Conservation (phyloP, 371 early-diverging fungal genomes). For the Mortierella sp. region DNA sequence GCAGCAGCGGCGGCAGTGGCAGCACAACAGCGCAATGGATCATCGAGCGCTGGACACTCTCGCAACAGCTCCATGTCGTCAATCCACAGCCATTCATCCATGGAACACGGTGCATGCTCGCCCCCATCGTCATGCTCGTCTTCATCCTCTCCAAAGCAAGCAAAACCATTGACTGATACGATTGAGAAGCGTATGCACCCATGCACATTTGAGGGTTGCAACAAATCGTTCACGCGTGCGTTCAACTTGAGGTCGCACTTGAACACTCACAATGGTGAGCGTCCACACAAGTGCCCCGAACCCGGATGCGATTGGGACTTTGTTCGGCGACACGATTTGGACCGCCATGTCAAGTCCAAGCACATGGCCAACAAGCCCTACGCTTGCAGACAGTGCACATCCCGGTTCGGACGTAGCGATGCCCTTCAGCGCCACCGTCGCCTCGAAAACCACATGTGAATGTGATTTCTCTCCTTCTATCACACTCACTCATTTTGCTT, state of each 20-base stretch:
- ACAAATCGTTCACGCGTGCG: conserved; percentile 80
- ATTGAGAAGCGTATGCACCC: conserved; percentile 52
- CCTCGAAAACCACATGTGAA: conserved; percentile 42
- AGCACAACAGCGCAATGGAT: conserved; percentile 13
- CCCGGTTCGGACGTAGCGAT: conserved; percentile 49
- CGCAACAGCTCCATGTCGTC: conserved; percentile 45
- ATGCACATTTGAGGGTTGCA: conserved; percentile 66
- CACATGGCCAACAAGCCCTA: conserved; percentile 54
- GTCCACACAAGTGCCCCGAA: conserved; percentile 72
- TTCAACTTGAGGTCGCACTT: conserved; percentile 86
- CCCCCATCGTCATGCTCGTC: conserved; percentile 23
- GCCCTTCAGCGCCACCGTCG: conserved; percentile 50
- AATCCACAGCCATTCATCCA: conserved; percentile 28
- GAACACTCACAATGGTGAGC: conserved; percentile 80
- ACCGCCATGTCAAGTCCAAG: conserved; percentile 70
- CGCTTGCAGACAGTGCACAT: conserved; percentile 44
- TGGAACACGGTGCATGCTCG: conserved; percentile 9
- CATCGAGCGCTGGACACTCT: conserved; percentile 19
- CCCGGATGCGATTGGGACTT: conserved; percentile 69
- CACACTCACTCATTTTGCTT: background rate
- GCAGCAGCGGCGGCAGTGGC: conserved; percentile 17
- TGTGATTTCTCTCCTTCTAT: too few species aligned
- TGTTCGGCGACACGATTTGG: conserved; percentile 82
- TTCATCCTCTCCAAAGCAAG: conserved; percentile 11
- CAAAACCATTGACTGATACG: conserved; percentile 27